A percentile compares a stretch with the other conserved stretches of the same genome.
Conservation (phyloP, 2,329 filamentous ascomycete species). For the Monilinia fructigena region DNA sequence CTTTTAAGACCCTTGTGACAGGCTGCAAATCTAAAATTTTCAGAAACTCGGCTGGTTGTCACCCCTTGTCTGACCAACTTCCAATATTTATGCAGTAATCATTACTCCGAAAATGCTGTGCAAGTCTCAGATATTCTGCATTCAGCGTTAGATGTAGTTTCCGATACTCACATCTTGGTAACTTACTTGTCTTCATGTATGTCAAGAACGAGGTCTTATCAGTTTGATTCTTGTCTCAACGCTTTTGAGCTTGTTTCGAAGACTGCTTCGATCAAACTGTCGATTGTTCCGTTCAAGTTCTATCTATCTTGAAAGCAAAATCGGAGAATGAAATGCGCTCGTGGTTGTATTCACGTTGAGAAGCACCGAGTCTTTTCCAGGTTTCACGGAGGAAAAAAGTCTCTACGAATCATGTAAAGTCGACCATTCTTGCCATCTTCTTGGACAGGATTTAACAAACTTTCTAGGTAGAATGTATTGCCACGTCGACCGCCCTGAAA, state of each 20-base stretch:
- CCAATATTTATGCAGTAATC: neutral
- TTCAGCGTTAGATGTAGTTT: neutral
- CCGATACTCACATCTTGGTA: neutral
- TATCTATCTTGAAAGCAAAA: neutral
- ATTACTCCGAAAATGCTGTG: neutral
- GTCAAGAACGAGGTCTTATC: neutral
- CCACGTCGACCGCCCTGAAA: constrained; percentile 16
- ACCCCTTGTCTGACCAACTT: neutral
- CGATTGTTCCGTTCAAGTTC: neutral
- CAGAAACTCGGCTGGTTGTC: neutral
- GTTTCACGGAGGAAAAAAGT: constrained; percentile 26
- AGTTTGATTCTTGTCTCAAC: neutral
- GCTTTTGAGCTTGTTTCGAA: neutral
- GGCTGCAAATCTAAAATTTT: neutral
- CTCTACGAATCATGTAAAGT: constrained; percentile 17
- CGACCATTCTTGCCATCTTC: neutral
- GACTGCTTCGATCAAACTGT: neutral
- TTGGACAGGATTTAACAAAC: neutral
- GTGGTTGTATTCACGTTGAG: constrained; percentile 27
- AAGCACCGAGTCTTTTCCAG: constrained; percentile 20
- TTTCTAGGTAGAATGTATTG: constrained; percentile 25
- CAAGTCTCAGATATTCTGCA: neutral
- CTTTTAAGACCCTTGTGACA: neutral
- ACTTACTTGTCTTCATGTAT: neutral
- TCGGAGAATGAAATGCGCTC: neutral